These are phyloP conservation scores for Carpinus fangiana DNA, from an alignment of 306 rosid genomes.

Conservation along the genomic window DNA sequence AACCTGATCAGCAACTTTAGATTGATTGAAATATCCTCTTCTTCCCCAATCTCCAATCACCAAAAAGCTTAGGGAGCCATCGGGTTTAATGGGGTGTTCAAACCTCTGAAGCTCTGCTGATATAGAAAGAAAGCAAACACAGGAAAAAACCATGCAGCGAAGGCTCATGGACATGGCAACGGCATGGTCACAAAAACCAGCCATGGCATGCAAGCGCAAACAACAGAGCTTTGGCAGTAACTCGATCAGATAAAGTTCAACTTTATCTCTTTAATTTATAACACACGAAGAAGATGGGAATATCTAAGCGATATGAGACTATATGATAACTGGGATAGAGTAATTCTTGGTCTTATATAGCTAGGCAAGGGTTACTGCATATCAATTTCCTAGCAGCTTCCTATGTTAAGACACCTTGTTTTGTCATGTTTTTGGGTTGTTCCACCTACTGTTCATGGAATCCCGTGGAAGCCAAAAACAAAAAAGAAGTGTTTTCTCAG, in stretches of 20 bases:
- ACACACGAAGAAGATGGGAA: too few relatives aligned
- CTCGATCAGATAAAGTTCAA: neutral
- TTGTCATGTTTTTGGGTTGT: too few relatives aligned
- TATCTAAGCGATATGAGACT: neutral
- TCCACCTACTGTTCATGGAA: too few relatives aligned
- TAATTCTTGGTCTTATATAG: constrained; percentile 15
- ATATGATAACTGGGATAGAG: neutral
- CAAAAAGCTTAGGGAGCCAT: too few relatives aligned
- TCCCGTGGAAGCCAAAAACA: too few relatives aligned
- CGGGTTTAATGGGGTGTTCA: too few relatives aligned
- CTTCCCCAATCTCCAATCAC: too few relatives aligned
- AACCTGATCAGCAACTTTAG: too few relatives aligned
- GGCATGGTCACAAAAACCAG: neutral
- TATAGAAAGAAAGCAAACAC: neutral
- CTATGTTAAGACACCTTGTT: neutral
- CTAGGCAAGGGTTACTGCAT: neutral
- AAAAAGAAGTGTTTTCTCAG: too few relatives aligned
- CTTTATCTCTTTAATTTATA: too few relatives aligned
- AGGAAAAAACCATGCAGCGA: constrained; percentile 19
- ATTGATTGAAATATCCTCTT: too few relatives aligned
- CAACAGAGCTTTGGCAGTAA: neutral
- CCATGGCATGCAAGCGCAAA: neutral
- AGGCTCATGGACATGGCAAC: neutral
- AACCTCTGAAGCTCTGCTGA: too few relatives aligned
- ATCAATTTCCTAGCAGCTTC: constrained; percentile 35